These are phyloP conservation scores for Daldinia grandis DNA, from an alignment of 495 filamentous ascomycete genomes.

Conservation along the genomic window DNA sequence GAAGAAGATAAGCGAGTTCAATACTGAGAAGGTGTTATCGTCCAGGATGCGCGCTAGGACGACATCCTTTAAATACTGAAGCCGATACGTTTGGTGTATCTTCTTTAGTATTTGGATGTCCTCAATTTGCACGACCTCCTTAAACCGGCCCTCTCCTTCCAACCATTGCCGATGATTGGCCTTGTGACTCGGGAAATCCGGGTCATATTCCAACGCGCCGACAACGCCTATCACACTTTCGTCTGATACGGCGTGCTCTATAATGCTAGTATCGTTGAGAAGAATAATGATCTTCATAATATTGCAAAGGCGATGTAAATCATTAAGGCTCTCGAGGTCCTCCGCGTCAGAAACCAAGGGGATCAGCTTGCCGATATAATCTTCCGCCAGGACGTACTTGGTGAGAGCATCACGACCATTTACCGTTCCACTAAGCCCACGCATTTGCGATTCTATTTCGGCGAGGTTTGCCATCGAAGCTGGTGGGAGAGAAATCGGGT, in stretches of 20 bases:
- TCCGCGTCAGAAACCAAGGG: constrained; percentile 87
- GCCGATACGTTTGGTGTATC: constrained; percentile 93
- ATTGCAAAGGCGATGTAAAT: constrained; percentile 91
- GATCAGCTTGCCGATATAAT: constrained; percentile 88
- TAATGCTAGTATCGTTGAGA: constrained; percentile 92
- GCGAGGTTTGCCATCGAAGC: constrained; percentile 80
- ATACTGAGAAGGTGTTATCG: constrained; percentile 95
- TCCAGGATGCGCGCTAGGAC: constrained; percentile 95
- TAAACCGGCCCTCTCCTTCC: constrained; percentile 85
- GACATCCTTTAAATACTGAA: constrained; percentile 98
- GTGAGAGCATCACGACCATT: constrained; percentile 86
- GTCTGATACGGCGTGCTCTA: constrained; percentile 92
- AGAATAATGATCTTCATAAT: constrained; percentile 97
- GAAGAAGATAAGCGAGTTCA: constrained; percentile 98
- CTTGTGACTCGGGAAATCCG: constrained; percentile 98
- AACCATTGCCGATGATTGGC: constrained; percentile 97
- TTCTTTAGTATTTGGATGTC: constrained; percentile 82
- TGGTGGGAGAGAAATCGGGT: constrained; percentile 75
- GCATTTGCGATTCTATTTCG: constrained; percentile 85
- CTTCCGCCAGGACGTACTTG: constrained; percentile 82
- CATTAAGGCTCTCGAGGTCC: constrained; percentile 83
- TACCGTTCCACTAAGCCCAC: constrained; percentile 74
- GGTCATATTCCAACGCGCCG: constrained; percentile 96
- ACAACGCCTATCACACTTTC: constrained; percentile 90
- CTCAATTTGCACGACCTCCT: constrained; percentile 93